Percentiles rank a stretch among this genome's conserved stretches.
Evolutionary conservation across 176 grass and related monocot species (phyloP).

Genomic region (Musa itinerans): DNA sequence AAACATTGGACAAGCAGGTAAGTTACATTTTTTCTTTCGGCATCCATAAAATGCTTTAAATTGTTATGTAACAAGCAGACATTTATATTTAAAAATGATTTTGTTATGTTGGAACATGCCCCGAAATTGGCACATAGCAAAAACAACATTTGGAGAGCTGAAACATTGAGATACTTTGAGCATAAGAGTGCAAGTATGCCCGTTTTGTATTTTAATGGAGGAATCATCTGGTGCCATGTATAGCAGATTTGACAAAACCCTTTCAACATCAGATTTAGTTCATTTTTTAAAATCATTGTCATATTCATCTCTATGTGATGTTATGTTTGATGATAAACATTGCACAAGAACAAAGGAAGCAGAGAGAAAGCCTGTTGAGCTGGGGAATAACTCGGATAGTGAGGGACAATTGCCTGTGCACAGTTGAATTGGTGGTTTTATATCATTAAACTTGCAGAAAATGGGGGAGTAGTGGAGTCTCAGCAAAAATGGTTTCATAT

Average conservation of each 20-base stretch:
- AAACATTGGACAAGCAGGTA: constrained; percentile 52
- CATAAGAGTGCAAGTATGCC: not conserved
- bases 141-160: not conserved
- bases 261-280: not conserved
- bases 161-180: not conserved
- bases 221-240: not conserved
- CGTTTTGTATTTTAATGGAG: not conserved
- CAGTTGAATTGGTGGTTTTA: not conserved
- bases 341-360: not conserved
- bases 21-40: constrained; percentile 20
- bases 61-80: constrained; percentile 3
- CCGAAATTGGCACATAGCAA: not conserved
- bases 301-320: not conserved
- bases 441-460: not conserved
- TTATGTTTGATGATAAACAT: not conserved
- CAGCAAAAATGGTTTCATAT: no score
- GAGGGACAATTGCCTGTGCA: not conserved
- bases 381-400: not conserved
- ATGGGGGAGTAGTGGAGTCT: not conserved
- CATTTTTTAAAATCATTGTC: not conserved
- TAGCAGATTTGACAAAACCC: not conserved
- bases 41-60: constrained; percentile 3
- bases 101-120: not conserved
- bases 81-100: not conserved
- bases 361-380: not conserved